Base-by-base conservation (phyloP, 106 monocot genomes). In the Allium fistulosum region DNA sequence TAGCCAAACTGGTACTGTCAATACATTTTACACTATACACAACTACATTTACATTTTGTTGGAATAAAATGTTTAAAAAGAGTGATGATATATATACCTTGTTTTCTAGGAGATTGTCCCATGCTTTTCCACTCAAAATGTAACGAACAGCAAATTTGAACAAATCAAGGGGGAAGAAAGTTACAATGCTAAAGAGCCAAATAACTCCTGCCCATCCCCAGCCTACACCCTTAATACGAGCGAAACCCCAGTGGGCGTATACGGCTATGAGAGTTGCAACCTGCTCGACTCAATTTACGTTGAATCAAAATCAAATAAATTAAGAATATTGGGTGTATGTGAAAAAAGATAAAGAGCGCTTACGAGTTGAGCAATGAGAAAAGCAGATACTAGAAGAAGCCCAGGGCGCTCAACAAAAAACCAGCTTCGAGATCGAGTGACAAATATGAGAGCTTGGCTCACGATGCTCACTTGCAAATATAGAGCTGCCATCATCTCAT, bases 161-260 rank as follows among this genome's bases (percentile, higher is more conserved):
- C 50, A 51, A 7, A 60, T 85, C 85, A 48, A 85, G 85, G 26
- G 85, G 85, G 68, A 85, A 49, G 75, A 66, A 85, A 46, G 68
- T 61, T 17, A 81, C 72, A 26, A 85, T 11, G 27, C 85, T 85
- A 50, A 78, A 81, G 28, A 85, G 72, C 85, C 85, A 85, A 72
- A 85, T 85, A 58, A 81, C 78, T 46, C 85, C 85, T 37, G 85
- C 81, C 81, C 81, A 85, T 18, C 81, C 85, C 85, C 81, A 85
- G 12, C 81, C 85, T 26, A 85, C 66, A 9, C 85, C 85, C 22
- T 72, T 72, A 5, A 81, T 81, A 13, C 78, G 55, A 11, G 85
- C 78, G 61, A 81, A 85, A 10, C 75, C 75, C 72, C 81, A 78
- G 65, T 75, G 18, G 27, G 78, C 78, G 48, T 81, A 78, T 62